Evolutionary conservation across 2,329 filamentous ascomycete species (phyloP).

Genomic region (Pyrenophora seminiperda): DNA sequence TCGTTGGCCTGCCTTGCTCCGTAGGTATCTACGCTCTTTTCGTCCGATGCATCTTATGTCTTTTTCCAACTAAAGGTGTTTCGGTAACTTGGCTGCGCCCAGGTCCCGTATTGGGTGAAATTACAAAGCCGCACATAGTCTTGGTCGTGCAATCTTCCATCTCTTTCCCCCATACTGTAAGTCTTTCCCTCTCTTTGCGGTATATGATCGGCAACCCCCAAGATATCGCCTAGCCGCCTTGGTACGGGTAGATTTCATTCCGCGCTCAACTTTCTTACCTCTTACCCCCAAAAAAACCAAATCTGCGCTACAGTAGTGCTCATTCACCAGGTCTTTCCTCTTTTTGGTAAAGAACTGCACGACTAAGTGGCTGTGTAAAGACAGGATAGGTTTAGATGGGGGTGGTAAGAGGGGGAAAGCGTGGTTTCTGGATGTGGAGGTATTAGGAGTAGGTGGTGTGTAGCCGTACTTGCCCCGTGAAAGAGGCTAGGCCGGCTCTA

Average conservation of each 20-base stretch:
- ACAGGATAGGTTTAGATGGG: not conserved
- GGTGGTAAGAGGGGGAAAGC: too few relatives aligned
- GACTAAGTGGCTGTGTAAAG: conserved; percentile 21
- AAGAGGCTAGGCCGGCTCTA: too few relatives aligned
- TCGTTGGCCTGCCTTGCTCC: too few relatives aligned
- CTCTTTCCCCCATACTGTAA: conserved; percentile 9
- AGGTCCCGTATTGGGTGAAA: conserved; percentile 2
- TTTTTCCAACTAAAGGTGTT: too few relatives aligned
- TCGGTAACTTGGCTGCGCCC: too few relatives aligned
- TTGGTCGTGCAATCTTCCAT: conserved; percentile 14
- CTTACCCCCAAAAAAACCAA: conserved; percentile 4
- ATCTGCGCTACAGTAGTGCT: conserved; percentile 10
- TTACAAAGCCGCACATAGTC: conserved; percentile 4
- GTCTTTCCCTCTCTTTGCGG: conserved; percentile 11
- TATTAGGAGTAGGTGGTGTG: too few relatives aligned
- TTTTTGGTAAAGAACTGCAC: conserved; percentile 9
- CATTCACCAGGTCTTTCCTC: conserved; percentile 14
- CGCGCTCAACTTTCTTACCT: too few relatives aligned
- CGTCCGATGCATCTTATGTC: too few relatives aligned
- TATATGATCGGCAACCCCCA: conserved; percentile 26
- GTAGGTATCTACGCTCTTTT: too few relatives aligned
- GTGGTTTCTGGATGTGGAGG: too few relatives aligned
- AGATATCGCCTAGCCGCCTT: conserved; percentile 38
- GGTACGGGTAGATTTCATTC: conserved; percentile 27
- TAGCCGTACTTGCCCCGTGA: too few relatives aligned